A percentile compares a stretch with the other conserved stretches of the same genome.
Conservation (phyloP, 106 monocot genomes). For the Hemerocallis citrina region DNA sequence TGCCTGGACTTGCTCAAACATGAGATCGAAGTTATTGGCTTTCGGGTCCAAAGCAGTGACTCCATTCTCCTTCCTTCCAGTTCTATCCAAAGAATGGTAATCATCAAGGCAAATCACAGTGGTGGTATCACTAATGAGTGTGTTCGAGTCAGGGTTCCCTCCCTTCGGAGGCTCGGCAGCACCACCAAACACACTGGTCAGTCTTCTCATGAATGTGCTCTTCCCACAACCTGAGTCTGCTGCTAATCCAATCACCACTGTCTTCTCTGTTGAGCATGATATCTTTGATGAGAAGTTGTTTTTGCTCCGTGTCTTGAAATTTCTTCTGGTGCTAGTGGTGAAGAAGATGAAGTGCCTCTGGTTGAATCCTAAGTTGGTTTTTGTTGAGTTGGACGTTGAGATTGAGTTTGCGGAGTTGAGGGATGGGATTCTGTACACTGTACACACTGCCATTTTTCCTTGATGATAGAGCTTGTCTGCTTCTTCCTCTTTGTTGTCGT, state of each 20-base stretch:
- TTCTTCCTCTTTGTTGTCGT: neutral
- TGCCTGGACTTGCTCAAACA: slow-evolving; percentile 97
- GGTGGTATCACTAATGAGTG: slow-evolving; percentile 86
- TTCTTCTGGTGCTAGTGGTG: slow-evolving; percentile 10
- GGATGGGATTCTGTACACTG: slow-evolving; percentile 36
- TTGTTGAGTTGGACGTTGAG: slow-evolving; percentile 14
- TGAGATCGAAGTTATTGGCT: slow-evolving; percentile 92
- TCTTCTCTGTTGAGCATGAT: slow-evolving; percentile 59
- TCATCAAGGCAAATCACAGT: slow-evolving; percentile 96
- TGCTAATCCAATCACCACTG: slow-evolving; percentile 88
- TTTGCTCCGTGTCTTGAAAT: neutral
- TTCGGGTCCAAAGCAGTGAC: slow-evolving; percentile 88
- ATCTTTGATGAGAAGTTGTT: neutral
- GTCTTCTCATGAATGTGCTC: slow-evolving; percentile 97
- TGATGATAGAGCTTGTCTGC: too few species aligned
- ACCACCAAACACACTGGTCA: slow-evolving; percentile 93
- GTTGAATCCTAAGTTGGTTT: slow-evolving; percentile 35
- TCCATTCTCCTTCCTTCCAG: slow-evolving; percentile 87
- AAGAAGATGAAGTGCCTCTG: slow-evolving; percentile 40
- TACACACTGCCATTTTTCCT: slow-evolving; percentile 64
- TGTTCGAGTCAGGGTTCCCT: slow-evolving; percentile 98
- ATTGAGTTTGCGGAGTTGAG: slow-evolving; percentile 50
- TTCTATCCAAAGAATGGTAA: slow-evolving; percentile 86
- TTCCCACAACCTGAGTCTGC: slow-evolving; percentile 98
- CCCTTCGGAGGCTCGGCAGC: slow-evolving; percentile 84